Percentiles rank a stretch among this genome's conserved stretches.
These are phyloP conservation scores for Aspergillus sclerotioniger DNA, from an alignment of 495 filamentous ascomycete genomes.

Conservation along the genomic window DNA sequence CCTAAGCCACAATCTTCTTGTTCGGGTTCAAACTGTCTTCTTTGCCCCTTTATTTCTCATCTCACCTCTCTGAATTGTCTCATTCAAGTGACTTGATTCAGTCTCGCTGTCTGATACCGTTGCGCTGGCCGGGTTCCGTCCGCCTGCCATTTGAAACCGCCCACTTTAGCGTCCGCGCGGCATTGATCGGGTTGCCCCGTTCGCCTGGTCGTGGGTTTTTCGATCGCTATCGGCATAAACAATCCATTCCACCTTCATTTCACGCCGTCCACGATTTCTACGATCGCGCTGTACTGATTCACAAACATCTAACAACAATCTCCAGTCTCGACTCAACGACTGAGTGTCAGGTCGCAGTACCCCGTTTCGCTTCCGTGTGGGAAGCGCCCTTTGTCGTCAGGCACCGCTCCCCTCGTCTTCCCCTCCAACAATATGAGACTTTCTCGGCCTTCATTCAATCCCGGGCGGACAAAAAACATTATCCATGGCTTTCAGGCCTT, in stretches of 20 bases:
- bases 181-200: conserved; percentile 27
- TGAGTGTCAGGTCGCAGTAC: not conserved
- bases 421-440: conserved; percentile 27
- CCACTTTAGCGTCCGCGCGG: conserved; percentile 25
- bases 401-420: conserved; percentile 11
- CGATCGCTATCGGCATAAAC: conserved; percentile 21
- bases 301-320: not conserved
- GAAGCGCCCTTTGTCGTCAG: conserved; percentile 8
- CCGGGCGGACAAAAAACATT: conserved; percentile 47
- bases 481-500: conserved; percentile 59
- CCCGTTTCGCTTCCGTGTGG: not conserved
- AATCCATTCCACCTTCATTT: conserved; percentile 12
- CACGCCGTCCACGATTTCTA: not conserved
- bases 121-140: not conserved
- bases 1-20: no score
- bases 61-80: no score
- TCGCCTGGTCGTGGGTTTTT: conserved; percentile 19
- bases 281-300: not conserved
- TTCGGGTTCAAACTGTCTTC: no score
- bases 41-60: not conserved
- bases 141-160: not conserved
- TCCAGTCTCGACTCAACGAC: not conserved
- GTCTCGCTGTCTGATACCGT: no score
- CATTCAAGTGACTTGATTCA: no score
- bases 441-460: conserved; percentile 33